Percentiles rank a stretch among this genome's conserved stretches.
These are phyloP conservation scores for Fennellomyces sp. DNA, from an alignment of 371 early-diverging fungal species.

Conservation along the genomic window DNA sequence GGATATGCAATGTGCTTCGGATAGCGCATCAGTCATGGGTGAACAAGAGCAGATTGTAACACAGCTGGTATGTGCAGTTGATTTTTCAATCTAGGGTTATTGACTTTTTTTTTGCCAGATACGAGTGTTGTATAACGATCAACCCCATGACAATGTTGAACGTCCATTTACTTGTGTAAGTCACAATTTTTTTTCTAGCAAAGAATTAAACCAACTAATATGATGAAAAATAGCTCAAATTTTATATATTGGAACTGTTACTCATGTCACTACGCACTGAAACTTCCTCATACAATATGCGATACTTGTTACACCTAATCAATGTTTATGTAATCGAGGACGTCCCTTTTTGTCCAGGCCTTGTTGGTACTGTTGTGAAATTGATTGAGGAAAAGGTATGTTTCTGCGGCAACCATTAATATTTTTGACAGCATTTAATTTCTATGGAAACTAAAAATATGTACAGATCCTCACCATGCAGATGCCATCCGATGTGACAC, in stretches of 20 bases:
- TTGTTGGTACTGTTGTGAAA: conserved; percentile 72
- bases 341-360: conserved; percentile 73
- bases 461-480: conserved; percentile 62
- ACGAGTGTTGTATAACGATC: conserved; percentile 58
- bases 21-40: conserved; percentile 37
- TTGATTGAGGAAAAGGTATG: conserved; percentile 78
- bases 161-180: conserved; percentile 47
- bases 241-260: conserved; percentile 70
- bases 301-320: conserved; percentile 70
- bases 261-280: conserved; percentile 71
- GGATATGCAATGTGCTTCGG: conserved; percentile 49
- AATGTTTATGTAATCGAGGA: conserved; percentile 80
- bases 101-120: conserved; percentile 31
- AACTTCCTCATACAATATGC: conserved; percentile 66
- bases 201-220: too few relatives aligned
- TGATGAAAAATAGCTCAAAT: conserved; percentile 71
- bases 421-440: neutral
- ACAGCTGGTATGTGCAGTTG: conserved; percentile 51
- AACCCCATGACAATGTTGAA: conserved; percentile 28
- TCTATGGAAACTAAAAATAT: neutral
- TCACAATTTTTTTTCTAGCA: neutral
- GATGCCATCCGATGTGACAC: conserved; percentile 67
- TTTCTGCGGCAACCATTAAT: too few relatives aligned
- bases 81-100: neutral
- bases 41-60: conserved; percentile 62